phyloP scores from a whole-genome alignment of 129 eudicot genomes.

The Smallanthus sonchifolius region DNA sequence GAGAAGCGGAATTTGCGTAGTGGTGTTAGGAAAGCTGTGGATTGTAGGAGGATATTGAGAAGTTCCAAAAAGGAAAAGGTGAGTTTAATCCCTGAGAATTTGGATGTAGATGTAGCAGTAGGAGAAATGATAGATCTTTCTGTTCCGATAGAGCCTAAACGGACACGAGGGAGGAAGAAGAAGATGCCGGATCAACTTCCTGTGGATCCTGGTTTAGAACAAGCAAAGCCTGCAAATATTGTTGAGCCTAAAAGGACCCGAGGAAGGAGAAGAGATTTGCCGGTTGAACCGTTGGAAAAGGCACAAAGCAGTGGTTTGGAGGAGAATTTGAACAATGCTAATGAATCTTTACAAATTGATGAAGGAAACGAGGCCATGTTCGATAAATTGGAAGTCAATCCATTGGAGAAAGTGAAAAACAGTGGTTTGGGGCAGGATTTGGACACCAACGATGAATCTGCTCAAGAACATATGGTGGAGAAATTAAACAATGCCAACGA shows the following conservation, averaged over 20 bases:
- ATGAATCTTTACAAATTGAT: constrained; percentile 5
- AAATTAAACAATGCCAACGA: background rate
- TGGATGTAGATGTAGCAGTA: background rate
- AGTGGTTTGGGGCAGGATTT: constrained; percentile 13
- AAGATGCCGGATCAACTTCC: background rate
- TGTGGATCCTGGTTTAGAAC: constrained; percentile 2
- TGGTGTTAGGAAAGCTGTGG: constrained; percentile 21
- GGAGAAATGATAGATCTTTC: background rate
- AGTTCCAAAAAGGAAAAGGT: constrained; percentile 26
- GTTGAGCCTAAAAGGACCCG: constrained; percentile 25
- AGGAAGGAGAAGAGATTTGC: constrained; percentile 22
- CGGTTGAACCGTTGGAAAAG: background rate
- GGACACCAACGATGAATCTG: background rate
- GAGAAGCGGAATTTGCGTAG: constrained; percentile 30
- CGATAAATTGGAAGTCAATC: constrained; percentile 4
- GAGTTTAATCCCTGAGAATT: constrained; percentile 6
- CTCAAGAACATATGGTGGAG: constrained; percentile 25
- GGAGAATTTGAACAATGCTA: constrained; percentile 2
- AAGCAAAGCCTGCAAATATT: constrained; percentile 10
- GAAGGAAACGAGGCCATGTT: background rate
- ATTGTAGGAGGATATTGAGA: constrained; percentile 40
- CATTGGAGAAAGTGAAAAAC: background rate
- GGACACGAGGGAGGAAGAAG: constrained; percentile 15
- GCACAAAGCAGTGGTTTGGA: constrained; percentile 15
- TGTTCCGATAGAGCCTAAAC: constrained; percentile 9